Base-by-base conservation (phyloP, 2,329 filamentous ascomycete species). In the Gnomoniopsis sp. region DNA sequence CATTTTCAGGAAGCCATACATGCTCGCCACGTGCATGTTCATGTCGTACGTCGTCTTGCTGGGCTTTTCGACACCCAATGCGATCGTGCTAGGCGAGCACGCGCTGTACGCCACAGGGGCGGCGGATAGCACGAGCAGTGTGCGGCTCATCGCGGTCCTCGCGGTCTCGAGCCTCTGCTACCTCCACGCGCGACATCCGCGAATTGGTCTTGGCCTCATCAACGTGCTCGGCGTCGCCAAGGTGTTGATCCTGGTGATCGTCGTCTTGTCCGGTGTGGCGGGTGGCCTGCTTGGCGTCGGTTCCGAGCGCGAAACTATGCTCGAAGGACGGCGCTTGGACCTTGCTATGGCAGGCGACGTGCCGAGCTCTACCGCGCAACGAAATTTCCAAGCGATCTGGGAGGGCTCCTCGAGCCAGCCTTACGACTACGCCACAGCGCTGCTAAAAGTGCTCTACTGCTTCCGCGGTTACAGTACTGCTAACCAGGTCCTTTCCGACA, bases 361-460 rank as follows among this genome's bases (percentile, higher is more conserved):
- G 52, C 66, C 66, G 1, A 62, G 66, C 44, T 68, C 69, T 38
- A 72, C 71, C 0, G 72, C 75, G 6, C 71, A 73, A 54, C 64
- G 72, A 14, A 78, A 78, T 61, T 77, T 78, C 63, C 67, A 67
- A 50, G 65, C 70, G 41, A 62, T 76, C 23, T 75, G 76, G 64
- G 69, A 69, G 22, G 74, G 74, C n/a, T 72, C 69, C 1, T 75
- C 71, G 8, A 70, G 68, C 15, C 72, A 75, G 62, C 72, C 74
- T 1, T 76, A 77, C 63, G 70, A 75, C 58, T 76, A 77, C 57
- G 74, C 75, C 1, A 83, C 80, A 0, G 79, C 80, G 0, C 69
- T 84, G 3, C 79, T 82, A 66, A 83, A 83, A 64, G 79, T 84
- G 19, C 75, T 84, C 58, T 84, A 81, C 73, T 80, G 74, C 60